Evolutionary conservation across 345 rosid species (phyloP), one percentile per base, ranked within the genome.

Genomic region (Sapria himalayana): DNA sequence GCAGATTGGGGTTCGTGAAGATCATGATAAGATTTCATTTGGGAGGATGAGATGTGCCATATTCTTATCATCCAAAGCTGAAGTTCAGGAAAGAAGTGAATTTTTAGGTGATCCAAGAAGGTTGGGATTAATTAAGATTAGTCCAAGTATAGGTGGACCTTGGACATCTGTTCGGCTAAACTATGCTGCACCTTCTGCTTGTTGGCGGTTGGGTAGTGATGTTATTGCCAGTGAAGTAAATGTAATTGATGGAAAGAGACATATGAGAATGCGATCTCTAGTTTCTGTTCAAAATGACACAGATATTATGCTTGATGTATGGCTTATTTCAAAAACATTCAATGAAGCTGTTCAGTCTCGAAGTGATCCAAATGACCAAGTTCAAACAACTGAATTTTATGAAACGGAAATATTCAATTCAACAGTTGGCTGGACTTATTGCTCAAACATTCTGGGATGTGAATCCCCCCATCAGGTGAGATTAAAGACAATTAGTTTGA

Each of bases 121-220:
- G 62, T 70, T 82, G 55, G 94, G 93, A 48, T 67, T 70, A 60
- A 70, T 89, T 57, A 93, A 76, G 69, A 85, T 89, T 45, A 89
- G 98, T 61, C 98, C 98, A 50, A 61, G 70, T 44, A 59, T 60
- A 54, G 78, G 54, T 56, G 98, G 98, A 48, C 98, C 98, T 40
- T 89, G 98, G 98, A 82, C 94, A 29, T 53, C 81, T n/a, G 91
- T 82, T 52, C 70, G 80, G 72, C 65, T 89, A 29, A 82, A 76
- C 52, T 89, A 89, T 62, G 89, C 98, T 51, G 75, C 98, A n/a
- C 84, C 93, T 52, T 85, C 94, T 65, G 81, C 94, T 47, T 76
- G 91, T 66, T 89, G 98, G 94, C 66, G 81, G 42, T 61, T 89
- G 37, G 98, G 94, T 29, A 72, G 76, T 59, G 80, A 70, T 65